Conservation (phyloP, 1,284 basidiomycete genomes). For the Trichosporon ovoides region DNA sequence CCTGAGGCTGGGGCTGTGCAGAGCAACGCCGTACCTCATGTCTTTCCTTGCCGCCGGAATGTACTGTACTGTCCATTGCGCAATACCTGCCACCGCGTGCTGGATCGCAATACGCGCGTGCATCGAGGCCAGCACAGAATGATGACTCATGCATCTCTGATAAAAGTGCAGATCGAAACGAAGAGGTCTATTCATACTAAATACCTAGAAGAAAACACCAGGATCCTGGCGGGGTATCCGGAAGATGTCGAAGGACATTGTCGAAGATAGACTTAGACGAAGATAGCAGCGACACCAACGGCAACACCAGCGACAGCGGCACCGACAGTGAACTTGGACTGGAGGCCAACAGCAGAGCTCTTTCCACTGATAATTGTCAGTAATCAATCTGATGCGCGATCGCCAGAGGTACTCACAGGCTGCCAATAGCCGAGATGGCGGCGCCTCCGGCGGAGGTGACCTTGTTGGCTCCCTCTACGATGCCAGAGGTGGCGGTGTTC, state of each 20-base stretch:
- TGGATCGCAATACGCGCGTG: too few species aligned
- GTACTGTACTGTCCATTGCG: too few species aligned
- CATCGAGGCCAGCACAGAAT: too few species aligned
- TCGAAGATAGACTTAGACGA: slow-evolving; percentile 7
- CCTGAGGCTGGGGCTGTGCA: too few species aligned
- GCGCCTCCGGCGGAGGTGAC: slow-evolving; percentile 10
- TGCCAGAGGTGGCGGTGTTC: slow-evolving; percentile 3
- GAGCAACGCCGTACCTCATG: too few species aligned
- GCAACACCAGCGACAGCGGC: slow-evolving; percentile 15
- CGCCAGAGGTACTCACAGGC: not conserved
- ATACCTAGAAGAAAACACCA: not conserved
- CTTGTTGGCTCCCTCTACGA: not conserved
- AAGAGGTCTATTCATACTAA: not conserved
- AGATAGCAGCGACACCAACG: slow-evolving; percentile 10
- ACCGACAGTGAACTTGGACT: slow-evolving; percentile 7
- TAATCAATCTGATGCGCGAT: not conserved
- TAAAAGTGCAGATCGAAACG: not conserved
- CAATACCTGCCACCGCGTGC: too few species aligned
- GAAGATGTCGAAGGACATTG: not conserved
- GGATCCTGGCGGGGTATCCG: not conserved
- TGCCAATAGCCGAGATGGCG: not conserved
- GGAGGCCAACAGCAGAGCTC: not conserved
- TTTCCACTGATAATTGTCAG: not conserved
- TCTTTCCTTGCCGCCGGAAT: too few species aligned
- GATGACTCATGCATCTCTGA: not conserved